Conservation (phyloP, 1,139 yeast genomes). For the Candida neerlandica region DNA sequence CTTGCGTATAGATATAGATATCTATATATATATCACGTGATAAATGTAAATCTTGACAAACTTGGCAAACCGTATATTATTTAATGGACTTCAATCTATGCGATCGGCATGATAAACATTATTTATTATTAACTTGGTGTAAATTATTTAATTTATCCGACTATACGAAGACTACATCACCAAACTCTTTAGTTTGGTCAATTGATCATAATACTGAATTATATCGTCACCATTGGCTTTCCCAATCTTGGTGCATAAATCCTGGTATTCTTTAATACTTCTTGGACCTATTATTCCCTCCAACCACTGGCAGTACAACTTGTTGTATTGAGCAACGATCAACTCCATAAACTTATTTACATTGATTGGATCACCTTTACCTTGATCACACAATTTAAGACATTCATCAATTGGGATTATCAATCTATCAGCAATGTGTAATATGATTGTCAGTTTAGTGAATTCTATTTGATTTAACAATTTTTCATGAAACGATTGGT, state of each 20-base stretch:
- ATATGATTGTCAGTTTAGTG: slow-evolving; percentile 13
- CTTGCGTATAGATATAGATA: too few relatives aligned
- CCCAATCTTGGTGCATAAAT: slow-evolving; percentile 11
- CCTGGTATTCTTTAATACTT: slow-evolving; percentile 14
- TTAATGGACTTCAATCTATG: too few relatives aligned
- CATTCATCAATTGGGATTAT: slow-evolving; percentile 17
- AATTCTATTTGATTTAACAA: slow-evolving; percentile 14
- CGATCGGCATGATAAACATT: too few relatives aligned
- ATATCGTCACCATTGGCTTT: slow-evolving; percentile 14
- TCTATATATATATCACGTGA: neutral
- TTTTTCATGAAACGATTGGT: slow-evolving; percentile 14
- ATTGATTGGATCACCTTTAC: slow-evolving; percentile 10
- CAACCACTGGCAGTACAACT: slow-evolving; percentile 17
- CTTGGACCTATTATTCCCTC: slow-evolving; percentile 16
- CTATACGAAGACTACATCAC: slow-evolving; percentile 4
- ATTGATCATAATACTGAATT: slow-evolving; percentile 16
- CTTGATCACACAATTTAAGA: slow-evolving; percentile 11
- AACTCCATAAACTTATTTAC: slow-evolving; percentile 16
- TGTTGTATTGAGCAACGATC: slow-evolving; percentile 15
- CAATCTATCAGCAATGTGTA: slow-evolving; percentile 14
- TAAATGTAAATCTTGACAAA: neutral
- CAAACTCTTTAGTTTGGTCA: slow-evolving; percentile 16
- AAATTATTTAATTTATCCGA: neutral
- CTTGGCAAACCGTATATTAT: neutral
- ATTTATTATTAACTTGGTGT: neutral